A percentile compares a stretch with the other conserved stretches of the same genome.
These are phyloP conservation scores for Rhizomucor miehei DNA, from an alignment of 371 early-diverging fungal species.

Conservation along the genomic window DNA sequence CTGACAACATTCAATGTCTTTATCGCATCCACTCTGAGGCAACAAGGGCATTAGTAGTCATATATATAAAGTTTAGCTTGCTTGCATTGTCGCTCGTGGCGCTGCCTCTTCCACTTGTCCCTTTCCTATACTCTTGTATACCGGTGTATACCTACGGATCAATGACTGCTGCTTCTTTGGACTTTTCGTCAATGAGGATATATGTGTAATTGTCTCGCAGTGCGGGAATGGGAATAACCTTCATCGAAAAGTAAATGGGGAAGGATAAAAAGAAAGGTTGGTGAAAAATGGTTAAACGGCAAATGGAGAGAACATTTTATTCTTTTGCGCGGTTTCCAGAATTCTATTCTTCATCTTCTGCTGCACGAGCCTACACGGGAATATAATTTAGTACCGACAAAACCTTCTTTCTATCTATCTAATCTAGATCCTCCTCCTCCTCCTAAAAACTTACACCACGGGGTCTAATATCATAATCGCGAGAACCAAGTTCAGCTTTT, in stretches of 20 bases:
- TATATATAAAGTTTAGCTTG: not conserved
- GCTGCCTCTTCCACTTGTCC: not conserved
- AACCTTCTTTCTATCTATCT: not conserved
- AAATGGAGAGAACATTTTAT: not conserved
- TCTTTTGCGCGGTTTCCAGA: not conserved
- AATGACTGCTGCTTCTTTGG: constrained; percentile 58
- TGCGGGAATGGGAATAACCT: constrained; percentile 26
- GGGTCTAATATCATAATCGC: constrained; percentile 41
- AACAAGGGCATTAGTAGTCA: too few relatives aligned
- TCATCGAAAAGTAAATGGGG: constrained; percentile 9
- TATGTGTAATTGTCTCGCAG: constrained; percentile 63
- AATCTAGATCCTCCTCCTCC: not conserved
- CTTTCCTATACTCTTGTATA: not conserved
- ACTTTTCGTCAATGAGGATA: constrained; percentile 68
- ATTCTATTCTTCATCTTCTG: not conserved
- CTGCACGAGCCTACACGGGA: constrained; percentile 1
- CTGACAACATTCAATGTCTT: constrained; percentile 45
- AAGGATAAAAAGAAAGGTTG: not conserved
- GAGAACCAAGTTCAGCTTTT: constrained; percentile 43
- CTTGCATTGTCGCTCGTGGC: not conserved
- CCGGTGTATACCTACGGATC: constrained; percentile 38
- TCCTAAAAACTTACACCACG: constrained; percentile 38
- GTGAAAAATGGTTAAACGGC: not conserved
- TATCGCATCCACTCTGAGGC: constrained; percentile 45
- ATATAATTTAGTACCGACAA: not conserved